These are phyloP conservation scores for Pestalotiopsis sp. DNA, from an alignment of 2,329 filamentous ascomycete species.

Conservation along the genomic window DNA sequence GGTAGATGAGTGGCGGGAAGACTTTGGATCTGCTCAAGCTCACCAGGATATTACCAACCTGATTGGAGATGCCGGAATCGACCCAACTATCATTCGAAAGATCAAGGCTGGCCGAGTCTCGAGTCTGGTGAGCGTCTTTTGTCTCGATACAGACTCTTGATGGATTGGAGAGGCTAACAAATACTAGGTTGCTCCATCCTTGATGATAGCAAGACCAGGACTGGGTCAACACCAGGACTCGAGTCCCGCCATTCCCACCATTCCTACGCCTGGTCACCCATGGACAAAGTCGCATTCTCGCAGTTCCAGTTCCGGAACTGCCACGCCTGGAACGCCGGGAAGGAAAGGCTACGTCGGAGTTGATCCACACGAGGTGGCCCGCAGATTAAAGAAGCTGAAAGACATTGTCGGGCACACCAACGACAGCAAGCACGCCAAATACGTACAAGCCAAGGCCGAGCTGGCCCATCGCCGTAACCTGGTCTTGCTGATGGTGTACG, in stretches of 20 bases:
- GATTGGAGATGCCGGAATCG: slow-evolving; percentile 19
- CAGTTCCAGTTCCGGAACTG: background rate
- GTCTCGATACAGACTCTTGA: background rate
- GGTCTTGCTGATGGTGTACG: slow-evolving; percentile 19
- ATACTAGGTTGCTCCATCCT: slow-evolving; percentile 8
- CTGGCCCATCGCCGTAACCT: slow-evolving; percentile 18
- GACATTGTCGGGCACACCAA: slow-evolving; percentile 10
- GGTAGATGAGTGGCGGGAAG: slow-evolving; percentile 7
- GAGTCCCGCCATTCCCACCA: background rate
- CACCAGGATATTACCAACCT: slow-evolving; percentile 17
- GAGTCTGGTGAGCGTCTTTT: slow-evolving; percentile 3
- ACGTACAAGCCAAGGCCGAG: slow-evolving; percentile 18
- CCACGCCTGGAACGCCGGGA: slow-evolving; percentile 12
- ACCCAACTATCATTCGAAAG: slow-evolving; percentile 15
- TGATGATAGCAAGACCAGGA: slow-evolving; percentile 18
- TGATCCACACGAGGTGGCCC: slow-evolving; percentile 16
- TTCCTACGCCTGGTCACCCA: slow-evolving; percentile 3
- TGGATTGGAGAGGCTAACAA: background rate
- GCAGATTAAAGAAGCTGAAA: slow-evolving; percentile 16
- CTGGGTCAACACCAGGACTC: slow-evolving; percentile 14
- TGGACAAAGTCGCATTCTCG: background rate
- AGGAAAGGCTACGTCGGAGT: slow-evolving; percentile 17
- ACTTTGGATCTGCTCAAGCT: slow-evolving; percentile 14
- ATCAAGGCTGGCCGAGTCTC: slow-evolving; percentile 12
- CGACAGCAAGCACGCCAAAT: slow-evolving; percentile 15